These are phyloP conservation scores for Anisodus tanguticus DNA, from an alignment of 257 asterid species.

Conservation along the genomic window DNA sequence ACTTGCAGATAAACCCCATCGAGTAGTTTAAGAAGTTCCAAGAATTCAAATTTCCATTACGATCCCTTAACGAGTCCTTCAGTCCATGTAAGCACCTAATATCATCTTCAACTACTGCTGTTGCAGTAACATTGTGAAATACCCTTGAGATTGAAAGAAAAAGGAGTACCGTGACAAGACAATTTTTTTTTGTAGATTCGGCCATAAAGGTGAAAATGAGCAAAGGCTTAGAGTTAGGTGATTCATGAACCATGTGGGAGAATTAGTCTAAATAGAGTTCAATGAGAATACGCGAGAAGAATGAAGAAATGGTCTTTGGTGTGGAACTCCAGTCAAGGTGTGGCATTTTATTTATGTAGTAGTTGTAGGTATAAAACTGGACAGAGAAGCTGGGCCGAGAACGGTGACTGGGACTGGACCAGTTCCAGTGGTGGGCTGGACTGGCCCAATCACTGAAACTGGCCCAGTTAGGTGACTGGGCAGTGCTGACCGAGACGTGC, in stretches of 20 bases:
- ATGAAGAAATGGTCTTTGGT: too few species aligned
- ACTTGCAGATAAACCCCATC: too few species aligned
- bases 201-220: neutral
- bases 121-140: neutral
- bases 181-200: neutral
- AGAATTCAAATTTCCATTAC: slow-evolving; percentile 44
- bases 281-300: neutral
- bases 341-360: too few species aligned
- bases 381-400: too few species aligned
- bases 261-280: neutral
- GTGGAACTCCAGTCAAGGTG: too few species aligned
- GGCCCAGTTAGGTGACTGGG: too few species aligned
- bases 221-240: neutral
- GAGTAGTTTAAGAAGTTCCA: slow-evolving; percentile 33
- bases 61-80: slow-evolving; percentile 54
- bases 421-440: too few species aligned
- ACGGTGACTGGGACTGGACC: too few species aligned
- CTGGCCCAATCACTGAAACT: too few species aligned
- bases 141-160: neutral
- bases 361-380: too few species aligned
- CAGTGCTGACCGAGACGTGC: too few species aligned
- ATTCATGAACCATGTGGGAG: neutral
- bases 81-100: slow-evolving; percentile 67
- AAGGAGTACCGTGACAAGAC: neutral
- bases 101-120: slow-evolving; percentile 56